These are phyloP conservation scores for Calonectria pteridis DNA, from an alignment of 2,329 filamentous ascomycete genomes.

Conservation along the genomic window DNA sequence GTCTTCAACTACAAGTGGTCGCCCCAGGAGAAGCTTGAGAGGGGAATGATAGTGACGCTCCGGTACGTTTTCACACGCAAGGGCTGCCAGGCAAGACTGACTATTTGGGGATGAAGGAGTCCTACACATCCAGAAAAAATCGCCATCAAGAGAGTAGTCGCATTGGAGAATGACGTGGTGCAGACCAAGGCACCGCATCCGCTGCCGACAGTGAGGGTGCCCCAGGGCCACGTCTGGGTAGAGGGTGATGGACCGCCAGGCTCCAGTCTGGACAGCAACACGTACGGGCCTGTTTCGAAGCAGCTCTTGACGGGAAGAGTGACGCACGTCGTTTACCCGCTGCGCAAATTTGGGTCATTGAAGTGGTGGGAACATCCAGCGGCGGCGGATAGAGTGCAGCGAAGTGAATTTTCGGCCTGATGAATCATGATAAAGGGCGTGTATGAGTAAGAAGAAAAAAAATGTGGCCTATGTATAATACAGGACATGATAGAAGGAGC, in stretches of 20 bases:
- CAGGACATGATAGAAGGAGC: background rate
- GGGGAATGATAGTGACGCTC: slow-evolving; percentile 83
- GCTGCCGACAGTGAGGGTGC: slow-evolving; percentile 71
- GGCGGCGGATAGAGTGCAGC: slow-evolving; percentile 24
- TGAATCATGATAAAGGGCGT: slow-evolving; percentile 17
- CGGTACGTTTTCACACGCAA: slow-evolving; percentile 56
- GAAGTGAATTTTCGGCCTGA: slow-evolving; percentile 41
- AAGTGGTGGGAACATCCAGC: slow-evolving; percentile 66
- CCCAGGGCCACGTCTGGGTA: slow-evolving; percentile 91
- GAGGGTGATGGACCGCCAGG: slow-evolving; percentile 86
- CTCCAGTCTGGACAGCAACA: slow-evolving; percentile 85
- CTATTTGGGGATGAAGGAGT: slow-evolving; percentile 62
- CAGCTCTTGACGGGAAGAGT: slow-evolving; percentile 82
- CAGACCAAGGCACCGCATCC: slow-evolving; percentile 73
- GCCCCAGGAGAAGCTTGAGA: slow-evolving; percentile 67
- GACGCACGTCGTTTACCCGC: slow-evolving; percentile 79
- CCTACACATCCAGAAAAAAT: slow-evolving; percentile 77
- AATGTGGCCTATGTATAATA: background rate
- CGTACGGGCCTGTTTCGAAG: slow-evolving; percentile 86
- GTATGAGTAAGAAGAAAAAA: background rate
- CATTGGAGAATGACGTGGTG: slow-evolving; percentile 82
- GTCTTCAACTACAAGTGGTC: slow-evolving; percentile 71
- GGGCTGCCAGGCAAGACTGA: background rate
- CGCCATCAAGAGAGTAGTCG: slow-evolving; percentile 87
- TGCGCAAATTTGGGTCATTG: slow-evolving; percentile 68